Percentiles rank a stretch among this genome's conserved stretches.
These are phyloP conservation scores for Helotiales sp. DNA, from an alignment of 2,329 filamentous ascomycete genomes.

Conservation along the genomic window DNA sequence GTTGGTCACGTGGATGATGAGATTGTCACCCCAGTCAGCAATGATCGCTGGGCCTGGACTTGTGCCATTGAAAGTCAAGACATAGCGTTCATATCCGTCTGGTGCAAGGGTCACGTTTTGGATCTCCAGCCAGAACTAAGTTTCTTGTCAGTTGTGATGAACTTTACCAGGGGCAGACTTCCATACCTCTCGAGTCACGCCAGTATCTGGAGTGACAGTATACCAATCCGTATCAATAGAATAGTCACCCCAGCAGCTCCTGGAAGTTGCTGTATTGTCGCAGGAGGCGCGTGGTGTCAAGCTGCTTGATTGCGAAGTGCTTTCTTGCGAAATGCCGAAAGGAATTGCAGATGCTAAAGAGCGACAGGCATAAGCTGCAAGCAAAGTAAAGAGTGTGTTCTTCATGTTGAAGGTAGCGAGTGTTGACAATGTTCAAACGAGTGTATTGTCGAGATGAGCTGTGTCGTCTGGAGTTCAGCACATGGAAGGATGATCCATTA, in stretches of 20 bases:
- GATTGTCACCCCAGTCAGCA: constrained; percentile 35
- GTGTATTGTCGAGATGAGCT: constrained; percentile 11
- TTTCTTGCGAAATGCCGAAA: constrained; percentile 8
- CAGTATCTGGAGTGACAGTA: constrained; percentile 34
- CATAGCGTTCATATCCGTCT: constrained; percentile 50
- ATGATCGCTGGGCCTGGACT: constrained; percentile 42
- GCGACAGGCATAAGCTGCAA: constrained; percentile 20
- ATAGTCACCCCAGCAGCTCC: constrained; percentile 35
- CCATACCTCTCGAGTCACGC: constrained; percentile 35
- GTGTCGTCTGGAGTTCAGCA: constrained; percentile 5
- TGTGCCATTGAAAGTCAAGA: constrained; percentile 46
- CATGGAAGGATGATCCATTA: not conserved
- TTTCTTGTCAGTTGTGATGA: constrained; percentile 4
- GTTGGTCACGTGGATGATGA: constrained; percentile 38
- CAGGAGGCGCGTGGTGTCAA: constrained; percentile 25
- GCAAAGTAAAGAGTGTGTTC: constrained; percentile 24
- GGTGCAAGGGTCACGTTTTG: constrained; percentile 33
- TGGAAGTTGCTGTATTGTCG: constrained; percentile 32
- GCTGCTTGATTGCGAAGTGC: constrained; percentile 4
- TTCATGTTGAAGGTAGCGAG: constrained; percentile 30
- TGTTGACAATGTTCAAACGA: constrained; percentile 3
- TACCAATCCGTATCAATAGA: constrained; percentile 35
- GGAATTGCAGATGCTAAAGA: constrained; percentile 27
- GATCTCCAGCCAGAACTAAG: constrained; percentile 30
- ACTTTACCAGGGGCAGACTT: not conserved